Evolutionary conservation across 2,329 filamentous ascomycete species (phyloP), one percentile per base, ranked within the genome.

Genomic region (Ophiostoma quercus): DNA sequence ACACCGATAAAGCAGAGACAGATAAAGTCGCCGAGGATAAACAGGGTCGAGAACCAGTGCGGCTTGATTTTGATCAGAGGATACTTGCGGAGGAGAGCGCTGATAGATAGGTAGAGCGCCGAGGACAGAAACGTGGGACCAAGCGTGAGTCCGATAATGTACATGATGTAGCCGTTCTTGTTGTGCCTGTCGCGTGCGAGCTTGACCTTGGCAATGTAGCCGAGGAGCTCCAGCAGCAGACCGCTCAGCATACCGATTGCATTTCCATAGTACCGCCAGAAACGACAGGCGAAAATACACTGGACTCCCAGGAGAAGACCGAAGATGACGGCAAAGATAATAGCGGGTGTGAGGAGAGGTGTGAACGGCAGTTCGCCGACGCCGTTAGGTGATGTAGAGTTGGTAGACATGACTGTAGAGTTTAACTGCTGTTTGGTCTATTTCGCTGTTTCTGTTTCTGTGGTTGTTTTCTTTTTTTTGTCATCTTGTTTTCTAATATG

Each of bases 121-220:
- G 19, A 51, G 4, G 47, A 51, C 47, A 51, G 47, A 16, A 51
- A 51, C 19, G 47, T 51, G 5, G 47, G 47, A 9, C 73, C 74
- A 2, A 74, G 68, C 0, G 74, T 74, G 14, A 74, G 67, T 19
- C 73, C 72, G n/a, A 74, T 73, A 25, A 74, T 74, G 62, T 67
- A 73, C 71, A 75, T 73, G 37, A 75, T 75, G 68, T 74, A 74
- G 8, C 43, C 73, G 32, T 73, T 71, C 66, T 73, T 75, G 71
- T 74, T 71, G 39, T 29, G 57, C 3, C 71, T 68, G 62, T 71
- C 69, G 32, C 69, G 67, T 1, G 72, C 67, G 3, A 74, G 71
- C 63, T 72, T 71, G 9, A 72, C 71, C 41, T 75, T 74, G 43
- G 43, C 43, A 22, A 51, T 22, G 47, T 51, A 51, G 47, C 47